Percentiles rank a stretch among this genome's conserved stretches.
phyloP scores from a whole-genome alignment of 495 filamentous ascomycete species.

The Aeminium ludgeri region DNA sequence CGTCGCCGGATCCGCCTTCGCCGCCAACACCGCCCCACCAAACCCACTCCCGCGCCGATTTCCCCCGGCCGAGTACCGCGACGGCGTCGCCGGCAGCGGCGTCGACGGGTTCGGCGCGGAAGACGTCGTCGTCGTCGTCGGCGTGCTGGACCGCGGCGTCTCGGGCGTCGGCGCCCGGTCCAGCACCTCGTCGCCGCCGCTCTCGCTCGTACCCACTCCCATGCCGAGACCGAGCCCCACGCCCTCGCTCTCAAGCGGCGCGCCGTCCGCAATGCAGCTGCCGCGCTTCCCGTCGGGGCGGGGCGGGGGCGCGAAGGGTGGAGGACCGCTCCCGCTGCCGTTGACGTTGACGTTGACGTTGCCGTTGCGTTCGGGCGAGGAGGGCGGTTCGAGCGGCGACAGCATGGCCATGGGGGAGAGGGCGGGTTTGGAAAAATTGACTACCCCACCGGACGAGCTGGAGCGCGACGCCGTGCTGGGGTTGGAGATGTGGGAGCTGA shows the following conservation, averaged over 20 bases:
- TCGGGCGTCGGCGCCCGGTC: too few relatives aligned
- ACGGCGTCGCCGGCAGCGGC: constrained; percentile 2
- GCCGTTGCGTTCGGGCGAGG: background rate
- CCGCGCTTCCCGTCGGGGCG: too few relatives aligned
- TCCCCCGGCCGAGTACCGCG: too few relatives aligned
- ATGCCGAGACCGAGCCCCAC: too few relatives aligned
- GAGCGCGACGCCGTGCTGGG: constrained; percentile 7
- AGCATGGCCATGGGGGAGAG: constrained; percentile 12
- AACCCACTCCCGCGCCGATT: too few relatives aligned
- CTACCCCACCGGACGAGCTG: constrained; percentile 3
- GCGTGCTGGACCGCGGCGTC: background rate
- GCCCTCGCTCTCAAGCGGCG: too few relatives aligned
- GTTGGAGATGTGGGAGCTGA: constrained; percentile 8
- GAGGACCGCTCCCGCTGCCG: too few relatives aligned
- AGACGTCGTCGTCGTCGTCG: background rate
- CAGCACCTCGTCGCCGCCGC: too few relatives aligned
- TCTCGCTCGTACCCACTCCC: too few relatives aligned
- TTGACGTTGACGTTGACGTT: background rate
- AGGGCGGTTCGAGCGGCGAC: background rate
- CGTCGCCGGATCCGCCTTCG: constrained; percentile 6
- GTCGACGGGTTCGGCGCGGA: constrained; percentile 1
- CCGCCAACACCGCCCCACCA: too few relatives aligned
- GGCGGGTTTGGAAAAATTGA: constrained; percentile 13
- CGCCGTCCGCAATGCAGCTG: too few relatives aligned
- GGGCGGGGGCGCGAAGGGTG: too few relatives aligned